Percentiles rank a stretch among this genome's conserved stretches.
These are phyloP conservation scores for Metarhizium anisopliae DNA, from an alignment of 2,329 filamentous ascomycete species.

Conservation along the genomic window DNA sequence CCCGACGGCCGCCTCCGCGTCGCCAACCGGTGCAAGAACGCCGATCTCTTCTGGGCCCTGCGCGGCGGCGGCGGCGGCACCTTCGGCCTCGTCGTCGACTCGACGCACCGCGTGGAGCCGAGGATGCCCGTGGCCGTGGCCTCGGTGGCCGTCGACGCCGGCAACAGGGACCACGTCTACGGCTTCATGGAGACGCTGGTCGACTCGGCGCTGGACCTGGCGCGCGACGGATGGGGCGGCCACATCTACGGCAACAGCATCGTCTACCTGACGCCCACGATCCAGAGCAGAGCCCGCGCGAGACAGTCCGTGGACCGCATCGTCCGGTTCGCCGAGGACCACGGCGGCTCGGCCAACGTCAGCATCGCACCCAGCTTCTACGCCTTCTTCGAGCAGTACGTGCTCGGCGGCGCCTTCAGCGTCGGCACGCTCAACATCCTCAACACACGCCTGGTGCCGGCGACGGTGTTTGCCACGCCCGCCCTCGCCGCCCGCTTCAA, in stretches of 20 bases:
- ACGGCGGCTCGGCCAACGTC: too few relatives aligned
- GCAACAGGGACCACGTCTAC: slow-evolving; percentile 3
- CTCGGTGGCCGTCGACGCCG: neutral
- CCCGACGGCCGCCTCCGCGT: slow-evolving; percentile 30
- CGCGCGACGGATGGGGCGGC: too few relatives aligned
- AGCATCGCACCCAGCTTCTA: slow-evolving; percentile 1
- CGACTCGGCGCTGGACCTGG: neutral
- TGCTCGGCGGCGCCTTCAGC: slow-evolving; percentile 4
- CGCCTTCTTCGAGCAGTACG: slow-evolving; percentile 8
- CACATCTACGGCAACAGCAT: too few relatives aligned
- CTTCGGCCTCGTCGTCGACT: too few relatives aligned
- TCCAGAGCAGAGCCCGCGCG: too few relatives aligned
- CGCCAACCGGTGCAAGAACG: slow-evolving; percentile 29
- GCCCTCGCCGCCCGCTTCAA: slow-evolving; percentile 2
- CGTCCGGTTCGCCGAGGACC: too few relatives aligned
- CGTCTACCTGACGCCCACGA: too few relatives aligned
- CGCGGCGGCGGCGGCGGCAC: slow-evolving; percentile 32
- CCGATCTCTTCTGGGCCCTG: slow-evolving; percentile 41
- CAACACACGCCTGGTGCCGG: slow-evolving; percentile 8
- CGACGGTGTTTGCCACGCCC: slow-evolving; percentile 2
- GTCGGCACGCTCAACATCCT: slow-evolving; percentile 9
- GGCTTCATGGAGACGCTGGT: slow-evolving; percentile 8
- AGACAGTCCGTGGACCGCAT: too few relatives aligned
- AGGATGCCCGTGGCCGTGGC: neutral
- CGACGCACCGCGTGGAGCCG: too few relatives aligned